Percentiles rank a stretch among this genome's conserved stretches.
Conservation (phyloP, 202 grass and related monocot species). For the Panicum hallii region DNA sequence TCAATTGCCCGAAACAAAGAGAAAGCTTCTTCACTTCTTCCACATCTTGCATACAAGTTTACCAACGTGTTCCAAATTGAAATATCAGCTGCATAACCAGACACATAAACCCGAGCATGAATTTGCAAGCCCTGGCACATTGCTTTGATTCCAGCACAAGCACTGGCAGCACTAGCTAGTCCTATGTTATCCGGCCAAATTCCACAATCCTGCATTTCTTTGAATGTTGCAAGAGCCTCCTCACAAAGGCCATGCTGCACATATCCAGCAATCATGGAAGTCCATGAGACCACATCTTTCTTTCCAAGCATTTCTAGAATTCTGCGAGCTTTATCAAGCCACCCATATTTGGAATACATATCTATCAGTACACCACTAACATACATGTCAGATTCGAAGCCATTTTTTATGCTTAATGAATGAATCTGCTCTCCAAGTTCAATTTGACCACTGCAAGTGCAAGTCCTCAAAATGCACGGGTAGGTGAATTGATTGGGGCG, state of each 20-base stretch:
- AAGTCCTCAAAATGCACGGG: conserved; percentile 80
- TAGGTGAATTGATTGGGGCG: conserved; percentile 77
- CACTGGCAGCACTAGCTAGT: conserved; percentile 76
- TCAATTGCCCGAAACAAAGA: conserved; percentile 58
- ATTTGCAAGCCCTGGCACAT: conserved; percentile 67
- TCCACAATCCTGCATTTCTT: conserved; percentile 69
- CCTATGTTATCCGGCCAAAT: conserved; percentile 79
- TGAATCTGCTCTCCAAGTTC: conserved; percentile 78
- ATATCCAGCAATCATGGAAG: conserved; percentile 81
- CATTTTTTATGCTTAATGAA: conserved; percentile 63
- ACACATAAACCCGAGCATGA: conserved; percentile 66
- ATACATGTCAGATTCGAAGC: conserved; percentile 71
- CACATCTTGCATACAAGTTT: conserved; percentile 80
- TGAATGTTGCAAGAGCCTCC: conserved; percentile 72
- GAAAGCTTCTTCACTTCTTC: conserved; percentile 64
- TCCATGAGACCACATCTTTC: conserved; percentile 85
- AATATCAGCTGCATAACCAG: conserved; percentile 71
- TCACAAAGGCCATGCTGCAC: conserved; percentile 66
- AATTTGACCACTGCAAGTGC: conserved; percentile 55
- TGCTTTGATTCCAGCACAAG: conserved; percentile 77
- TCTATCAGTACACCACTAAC: conserved; percentile 77
- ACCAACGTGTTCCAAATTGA: conserved; percentile 74
- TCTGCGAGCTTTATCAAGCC: conserved; percentile 53
- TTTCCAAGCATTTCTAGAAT: conserved; percentile 61
- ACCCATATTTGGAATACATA: conserved; percentile 76